Percentiles rank a stretch among this genome's conserved stretches.
Evolutionary conservation across 1,139 yeast genomes (phyloP).

Genomic region (Wickerhamiella pararugosa): DNA sequence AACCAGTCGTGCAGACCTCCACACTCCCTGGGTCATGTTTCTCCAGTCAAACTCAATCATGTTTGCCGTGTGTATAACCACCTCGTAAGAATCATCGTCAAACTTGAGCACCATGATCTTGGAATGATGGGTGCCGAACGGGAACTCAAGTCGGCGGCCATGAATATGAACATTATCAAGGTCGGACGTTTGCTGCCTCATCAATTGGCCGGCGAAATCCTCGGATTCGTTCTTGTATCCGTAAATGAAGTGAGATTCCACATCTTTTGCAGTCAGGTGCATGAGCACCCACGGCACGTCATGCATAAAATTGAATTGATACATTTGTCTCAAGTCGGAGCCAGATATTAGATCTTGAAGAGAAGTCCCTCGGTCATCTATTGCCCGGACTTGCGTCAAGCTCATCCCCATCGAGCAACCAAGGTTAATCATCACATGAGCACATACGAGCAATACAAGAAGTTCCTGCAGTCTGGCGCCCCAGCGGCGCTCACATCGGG

Average conservation of each 20-base stretch:
- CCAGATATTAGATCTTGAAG: conserved; percentile 15
- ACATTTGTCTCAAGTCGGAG: conserved; percentile 12
- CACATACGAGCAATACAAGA: neutral
- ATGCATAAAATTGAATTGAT: conserved; percentile 23
- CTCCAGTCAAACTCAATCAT: conserved; percentile 23
- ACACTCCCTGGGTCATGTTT: conserved; percentile 23
- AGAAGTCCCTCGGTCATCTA: conserved; percentile 13
- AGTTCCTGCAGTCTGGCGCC: conserved; percentile 10
- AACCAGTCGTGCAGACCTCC: conserved; percentile 20
- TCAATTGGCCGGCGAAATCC: conserved; percentile 4
- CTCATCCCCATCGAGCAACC: neutral
- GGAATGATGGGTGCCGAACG: conserved; percentile 21
- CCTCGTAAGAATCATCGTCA: conserved; percentile 7
- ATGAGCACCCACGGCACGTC: conserved; percentile 18
- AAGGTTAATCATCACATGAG: no score
- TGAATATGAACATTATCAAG: conserved; percentile 15
- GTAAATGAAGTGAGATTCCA: conserved; percentile 18
- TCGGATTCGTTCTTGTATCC: conserved; percentile 14
- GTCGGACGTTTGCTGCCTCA: conserved; percentile 4
- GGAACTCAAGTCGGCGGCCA: conserved; percentile 13
- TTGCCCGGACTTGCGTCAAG: neutral
- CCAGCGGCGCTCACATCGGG: conserved; percentile 14
- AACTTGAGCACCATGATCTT: conserved; percentile 24
- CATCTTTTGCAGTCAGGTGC: conserved; percentile 13
- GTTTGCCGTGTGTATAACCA: conserved; percentile 26